These are phyloP conservation scores for Claviceps maximensis DNA, from an alignment of 2,329 filamentous ascomycete genomes.

Conservation along the genomic window DNA sequence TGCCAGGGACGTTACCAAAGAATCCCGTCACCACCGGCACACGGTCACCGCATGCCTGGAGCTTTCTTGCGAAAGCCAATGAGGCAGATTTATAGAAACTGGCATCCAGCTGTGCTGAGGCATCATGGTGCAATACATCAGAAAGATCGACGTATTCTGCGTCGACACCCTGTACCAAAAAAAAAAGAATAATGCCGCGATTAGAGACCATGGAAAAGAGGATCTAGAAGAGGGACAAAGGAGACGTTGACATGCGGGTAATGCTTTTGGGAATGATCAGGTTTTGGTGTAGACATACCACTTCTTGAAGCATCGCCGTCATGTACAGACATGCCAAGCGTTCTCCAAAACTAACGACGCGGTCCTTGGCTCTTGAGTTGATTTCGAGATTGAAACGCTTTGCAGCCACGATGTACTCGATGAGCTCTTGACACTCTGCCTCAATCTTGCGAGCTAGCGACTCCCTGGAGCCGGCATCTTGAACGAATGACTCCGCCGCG, in stretches of 20 bases:
- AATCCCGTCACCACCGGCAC: conserved; percentile 82
- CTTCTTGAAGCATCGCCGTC: conserved; percentile 69
- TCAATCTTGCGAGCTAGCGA: conserved; percentile 54
- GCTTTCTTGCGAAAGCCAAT: conserved; percentile 46
- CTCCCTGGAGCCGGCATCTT: conserved; percentile 40
- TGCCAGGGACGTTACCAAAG: conserved; percentile 86
- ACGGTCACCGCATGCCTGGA: conserved; percentile 49
- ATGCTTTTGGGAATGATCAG: neutral
- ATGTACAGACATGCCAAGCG: conserved; percentile 91
- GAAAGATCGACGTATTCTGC: conserved; percentile 85
- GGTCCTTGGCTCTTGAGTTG: conserved; percentile 66
- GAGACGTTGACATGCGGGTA: neutral
- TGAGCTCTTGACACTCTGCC: conserved; percentile 65
- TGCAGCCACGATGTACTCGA: conserved; percentile 56
- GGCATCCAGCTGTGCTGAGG: conserved; percentile 45
- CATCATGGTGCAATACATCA: conserved; percentile 61
- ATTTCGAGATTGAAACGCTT: conserved; percentile 61
- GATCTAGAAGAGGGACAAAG: neutral
- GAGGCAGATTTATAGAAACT: conserved; percentile 58
- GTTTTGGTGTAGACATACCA: conserved; percentile 25
- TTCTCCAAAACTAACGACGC: conserved; percentile 89
- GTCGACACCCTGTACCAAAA: conserved; percentile 47
- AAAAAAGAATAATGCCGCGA: conserved; percentile 12
- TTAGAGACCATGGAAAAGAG: neutral
- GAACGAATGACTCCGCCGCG: conserved; percentile 53